Evolutionary conservation across 1,284 basidiomycete species (phyloP), one percentile per base, ranked within the genome.

Genomic region (Boletus holoroseus): DNA sequence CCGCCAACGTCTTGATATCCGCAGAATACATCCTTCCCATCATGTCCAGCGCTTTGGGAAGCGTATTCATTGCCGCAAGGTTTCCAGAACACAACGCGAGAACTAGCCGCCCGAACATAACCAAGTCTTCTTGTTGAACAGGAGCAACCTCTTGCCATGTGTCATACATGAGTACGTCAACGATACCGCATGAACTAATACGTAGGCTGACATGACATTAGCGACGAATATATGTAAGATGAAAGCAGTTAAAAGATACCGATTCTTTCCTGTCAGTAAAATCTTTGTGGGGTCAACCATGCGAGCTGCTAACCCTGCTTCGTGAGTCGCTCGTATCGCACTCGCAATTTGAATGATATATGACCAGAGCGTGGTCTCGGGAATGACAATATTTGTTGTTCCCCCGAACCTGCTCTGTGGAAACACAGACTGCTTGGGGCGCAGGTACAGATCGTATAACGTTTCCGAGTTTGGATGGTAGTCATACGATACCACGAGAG

Each of bases 351-450:
- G 95, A 31, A 92, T 81, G 45, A 96, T 81, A 64, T 95, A 99
- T 15, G 88, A 89, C 95, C 96, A 99, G 11, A 99, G 67, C 0
- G 86, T 83, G n/a, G 85, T 76, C 68, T 99, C 96, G 0, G 88
- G 78, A 43, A 70, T 46, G 27, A 91, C 72, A 6, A 55, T 13
- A 26, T 54, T 61, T 7, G 57, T 45, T 28, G 69, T 63, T 6
- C 69, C 69, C 37, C 76, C 75, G 11, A 74, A 67, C 39, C 76
- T 73, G 24, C 71, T 72, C 48, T 73, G 74, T 40, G 73, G 70
- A 55, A 73, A 75, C 9, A 69, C 62, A 16, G 74, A 68, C 8
- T 64, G 64, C 53, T 77, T 79, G 15, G 75, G 70, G 55, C 81
- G 81, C 55, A 86, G 67, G 58, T 87, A 75, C 18, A 72, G 67